Evolutionary conservation across 2,329 filamentous ascomycete genomes (phyloP).

Genomic region (Madurella mycetomatis): DNA sequence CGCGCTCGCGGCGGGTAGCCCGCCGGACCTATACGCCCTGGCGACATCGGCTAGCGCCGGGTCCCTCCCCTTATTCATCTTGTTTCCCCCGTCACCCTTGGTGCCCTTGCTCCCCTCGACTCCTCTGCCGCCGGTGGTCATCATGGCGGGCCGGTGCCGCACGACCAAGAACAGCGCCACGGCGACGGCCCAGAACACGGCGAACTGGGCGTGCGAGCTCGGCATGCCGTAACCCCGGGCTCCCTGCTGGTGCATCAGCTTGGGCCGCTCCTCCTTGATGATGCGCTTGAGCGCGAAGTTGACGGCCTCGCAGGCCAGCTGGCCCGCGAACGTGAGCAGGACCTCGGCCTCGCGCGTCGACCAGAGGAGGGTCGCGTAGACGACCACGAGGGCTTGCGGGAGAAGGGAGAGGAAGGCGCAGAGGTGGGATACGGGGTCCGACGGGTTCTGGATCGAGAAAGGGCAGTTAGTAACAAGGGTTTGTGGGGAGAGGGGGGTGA

Average conservation of each 20-base stretch:
- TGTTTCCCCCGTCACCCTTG: neutral
- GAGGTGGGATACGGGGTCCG: conserved; percentile 76
- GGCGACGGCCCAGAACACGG: conserved; percentile 84
- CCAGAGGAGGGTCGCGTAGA: conserved; percentile 87
- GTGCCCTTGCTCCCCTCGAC: neutral
- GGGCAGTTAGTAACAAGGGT: neutral
- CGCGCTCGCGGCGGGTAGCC: conserved; percentile 6
- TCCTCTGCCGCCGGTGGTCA: conserved; percentile 20
- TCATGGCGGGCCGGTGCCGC: conserved; percentile 60
- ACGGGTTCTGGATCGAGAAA: conserved; percentile 63
- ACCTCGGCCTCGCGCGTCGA: conserved; percentile 88
- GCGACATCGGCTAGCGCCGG: conserved; percentile 1
- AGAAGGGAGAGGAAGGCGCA: conserved; percentile 93
- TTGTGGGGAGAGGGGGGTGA: conserved; percentile 1
- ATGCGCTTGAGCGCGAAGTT: conserved; percentile 87
- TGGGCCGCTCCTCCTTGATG: conserved; percentile 87
- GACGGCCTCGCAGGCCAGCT: conserved; percentile 83
- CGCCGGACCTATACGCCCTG: conserved; percentile 10
- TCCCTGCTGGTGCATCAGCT: conserved; percentile 35
- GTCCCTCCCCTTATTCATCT: neutral
- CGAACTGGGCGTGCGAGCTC: conserved; percentile 88
- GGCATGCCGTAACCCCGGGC: conserved; percentile 98
- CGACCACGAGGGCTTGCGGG: conserved; percentile 84
- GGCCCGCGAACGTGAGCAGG: conserved; percentile 82
- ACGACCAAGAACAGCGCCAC: conserved; percentile 79